Conservation (phyloP, 257 asterid genomes). For the Nicotiana noctiflora region DNA sequence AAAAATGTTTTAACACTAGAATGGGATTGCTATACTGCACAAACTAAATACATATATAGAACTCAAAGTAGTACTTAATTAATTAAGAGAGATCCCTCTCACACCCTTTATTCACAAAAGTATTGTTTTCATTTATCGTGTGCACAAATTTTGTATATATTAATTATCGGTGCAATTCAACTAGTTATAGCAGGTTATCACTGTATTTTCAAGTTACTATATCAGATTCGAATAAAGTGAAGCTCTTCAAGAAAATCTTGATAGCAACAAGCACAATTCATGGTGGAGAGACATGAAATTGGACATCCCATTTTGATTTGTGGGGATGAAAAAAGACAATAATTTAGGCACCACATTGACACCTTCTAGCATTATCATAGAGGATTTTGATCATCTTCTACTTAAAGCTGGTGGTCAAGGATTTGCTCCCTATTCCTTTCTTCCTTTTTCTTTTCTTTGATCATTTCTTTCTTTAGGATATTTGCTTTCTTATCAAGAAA, state of each 20-base stretch:
- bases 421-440: background rate
- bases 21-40: background rate
- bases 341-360: background rate
- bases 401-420: background rate
- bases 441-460: background rate
- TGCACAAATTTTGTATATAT: too few relatives aligned
- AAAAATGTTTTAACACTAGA: background rate
- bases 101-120: background rate
- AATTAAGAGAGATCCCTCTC: background rate
- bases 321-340: too few relatives aligned
- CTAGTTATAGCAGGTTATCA: too few relatives aligned
- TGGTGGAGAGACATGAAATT: constrained; percentile 3
- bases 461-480: too few relatives aligned
- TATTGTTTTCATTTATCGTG: too few relatives aligned
- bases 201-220: background rate
- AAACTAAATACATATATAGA: background rate
- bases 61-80: too few relatives aligned
- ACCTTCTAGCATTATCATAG: background rate
- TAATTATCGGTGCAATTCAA: background rate
- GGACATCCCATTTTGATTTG: constrained; percentile 3
- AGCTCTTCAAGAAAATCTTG: constrained; percentile 17
- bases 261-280: constrained; percentile 23
- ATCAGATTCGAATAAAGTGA: background rate
- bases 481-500: too few relatives aligned
- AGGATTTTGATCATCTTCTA: background rate